Evolutionary conservation across 1,139 yeast species (phyloP), one percentile per base, ranked within the genome.

Genomic region (Geotrichum citri-aurantii): DNA sequence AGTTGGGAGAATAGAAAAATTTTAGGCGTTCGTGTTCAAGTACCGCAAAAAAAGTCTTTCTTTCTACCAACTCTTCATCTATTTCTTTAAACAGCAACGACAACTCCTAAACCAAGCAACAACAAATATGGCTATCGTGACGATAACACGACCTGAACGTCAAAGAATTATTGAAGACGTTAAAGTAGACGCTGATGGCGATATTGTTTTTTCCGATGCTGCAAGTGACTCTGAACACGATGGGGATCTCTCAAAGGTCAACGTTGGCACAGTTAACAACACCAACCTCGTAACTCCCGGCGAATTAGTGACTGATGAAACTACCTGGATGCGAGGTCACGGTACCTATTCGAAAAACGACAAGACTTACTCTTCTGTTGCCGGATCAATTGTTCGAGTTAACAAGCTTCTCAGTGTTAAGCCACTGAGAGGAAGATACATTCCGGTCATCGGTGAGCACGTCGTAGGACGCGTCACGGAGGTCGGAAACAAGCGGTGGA

Each of bases 301-400:
- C n/a, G 98, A 95, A 70, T 76, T 92, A 59, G 89, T 95, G 19
- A 93, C 99, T 0, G 95, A 88, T 66, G 99, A 95, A 69, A 91
- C 97, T 7, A 81, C 87, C 4, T 93, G 98, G 97, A 95, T 95
- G 99, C 83, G 59, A 71, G 99, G 99, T 40, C 99, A 95, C 71
- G 99, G 99, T 2, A 95, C 99, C 0, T 93, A 90, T 71, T 84
- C 86, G 63, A 75, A 86, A 48, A 83, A 81, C 59, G 76, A 77
- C 57, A 77, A 81, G 65, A 91, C 97, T 0, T 91, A 83, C 70
- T 87, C 97, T 1, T 86, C 97, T 0, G 96, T 93, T 3, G 97
- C 97, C 0, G 99, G 99, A 3, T 84, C 85, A 21, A 85, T 95
- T 17, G 82, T 89, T 0, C 79, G 95, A 65, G 97, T 92, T 56